A percentile compares a stretch with the other conserved stretches of the same genome.
These are phyloP conservation scores for Suhomyces wounanorum DNA, from an alignment of 1,139 yeast genomes.

Conservation along the genomic window DNA sequence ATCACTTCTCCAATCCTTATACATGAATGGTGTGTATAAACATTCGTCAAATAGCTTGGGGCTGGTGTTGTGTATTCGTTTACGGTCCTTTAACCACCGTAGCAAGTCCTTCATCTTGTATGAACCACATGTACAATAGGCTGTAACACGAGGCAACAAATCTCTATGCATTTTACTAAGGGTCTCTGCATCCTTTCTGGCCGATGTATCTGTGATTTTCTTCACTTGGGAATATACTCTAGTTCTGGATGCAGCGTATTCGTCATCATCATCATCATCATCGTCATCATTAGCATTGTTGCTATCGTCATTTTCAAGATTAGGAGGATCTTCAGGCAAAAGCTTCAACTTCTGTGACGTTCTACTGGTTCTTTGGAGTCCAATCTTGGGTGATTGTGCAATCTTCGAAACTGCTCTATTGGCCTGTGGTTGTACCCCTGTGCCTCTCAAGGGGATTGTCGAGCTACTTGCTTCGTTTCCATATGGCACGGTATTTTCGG, in stretches of 20 bases:
- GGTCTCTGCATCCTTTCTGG: slow-evolving; percentile 91
- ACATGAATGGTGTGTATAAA: slow-evolving; percentile 84
- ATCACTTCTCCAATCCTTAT: slow-evolving; percentile 72
- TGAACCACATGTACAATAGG: slow-evolving; percentile 93
- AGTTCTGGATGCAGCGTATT: slow-evolving; percentile 28
- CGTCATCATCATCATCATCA: slow-evolving; percentile 35
- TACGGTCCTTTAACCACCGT: slow-evolving; percentile 82
- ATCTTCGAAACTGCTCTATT: slow-evolving; percentile 28
- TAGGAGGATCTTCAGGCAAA: slow-evolving; percentile 75
- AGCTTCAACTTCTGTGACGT: slow-evolving; percentile 85
- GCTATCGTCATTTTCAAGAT: slow-evolving; percentile 22
- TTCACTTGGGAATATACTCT: slow-evolving; percentile 82
- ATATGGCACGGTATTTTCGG: slow-evolving; percentile 1
- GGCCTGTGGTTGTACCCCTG: slow-evolving; percentile 17
- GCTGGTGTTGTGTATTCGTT: slow-evolving; percentile 69
- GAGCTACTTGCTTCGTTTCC: slow-evolving; percentile 1
- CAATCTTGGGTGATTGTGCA: slow-evolving; percentile 50
- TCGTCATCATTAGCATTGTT: slow-evolving; percentile 25
- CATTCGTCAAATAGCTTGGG: slow-evolving; percentile 95
- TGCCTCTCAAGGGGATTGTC: slow-evolving; percentile 6
- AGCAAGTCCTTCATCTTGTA: slow-evolving; percentile 84
- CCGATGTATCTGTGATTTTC: slow-evolving; percentile 85
- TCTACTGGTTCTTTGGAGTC: slow-evolving; percentile 86
- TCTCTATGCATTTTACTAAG: slow-evolving; percentile 89
- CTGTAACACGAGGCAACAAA: slow-evolving; percentile 84